Conservation (phyloP, 768 basidiomycete species). For the Dioszegia hungarica region DNA sequence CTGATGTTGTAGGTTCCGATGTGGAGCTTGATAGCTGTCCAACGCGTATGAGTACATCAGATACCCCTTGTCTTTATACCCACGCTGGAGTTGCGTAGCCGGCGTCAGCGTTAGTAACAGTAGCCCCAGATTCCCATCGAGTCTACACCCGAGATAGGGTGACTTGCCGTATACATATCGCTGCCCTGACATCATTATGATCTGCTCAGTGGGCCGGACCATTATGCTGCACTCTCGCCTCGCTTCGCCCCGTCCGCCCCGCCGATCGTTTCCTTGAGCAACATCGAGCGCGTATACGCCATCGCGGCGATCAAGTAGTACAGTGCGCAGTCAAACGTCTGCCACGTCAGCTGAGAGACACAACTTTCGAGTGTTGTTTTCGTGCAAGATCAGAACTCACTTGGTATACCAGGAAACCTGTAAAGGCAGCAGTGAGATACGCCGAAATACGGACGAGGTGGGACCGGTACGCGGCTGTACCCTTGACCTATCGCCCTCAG, state of each 20-base stretch:
- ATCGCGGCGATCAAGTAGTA: conserved; percentile 69
- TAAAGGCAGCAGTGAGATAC: conserved; percentile 61
- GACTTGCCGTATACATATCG: no score
- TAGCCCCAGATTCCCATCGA: no score
- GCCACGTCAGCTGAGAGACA: not conserved
- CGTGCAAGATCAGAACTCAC: conserved; percentile 50
- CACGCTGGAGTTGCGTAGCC: no score
- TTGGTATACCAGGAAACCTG: conserved; percentile 71
- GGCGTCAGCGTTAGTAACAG: no score
- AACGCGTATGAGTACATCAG: no score
- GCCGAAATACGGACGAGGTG: conserved; percentile 61
- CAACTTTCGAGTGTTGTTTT: not conserved
- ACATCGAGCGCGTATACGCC: conserved; percentile 64
- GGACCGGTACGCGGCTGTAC: conserved; percentile 62
- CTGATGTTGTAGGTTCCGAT: conserved; percentile 2
- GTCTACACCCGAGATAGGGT: no score
- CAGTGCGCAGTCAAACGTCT: conserved; percentile 79
- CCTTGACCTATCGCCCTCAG: conserved; percentile 17
- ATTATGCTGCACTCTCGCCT: not conserved
- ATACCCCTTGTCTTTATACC: not conserved
- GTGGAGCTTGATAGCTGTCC: conserved; percentile 4
- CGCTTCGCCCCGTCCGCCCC: not conserved
- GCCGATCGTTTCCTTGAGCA: conserved; percentile 57
- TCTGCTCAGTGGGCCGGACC: no score
- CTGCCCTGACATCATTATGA: no score